A percentile compares a stretch with the other conserved stretches of the same genome.
phyloP scores from a whole-genome alignment of 352 stramenopile species.

The Pythium rishiriense region DNA sequence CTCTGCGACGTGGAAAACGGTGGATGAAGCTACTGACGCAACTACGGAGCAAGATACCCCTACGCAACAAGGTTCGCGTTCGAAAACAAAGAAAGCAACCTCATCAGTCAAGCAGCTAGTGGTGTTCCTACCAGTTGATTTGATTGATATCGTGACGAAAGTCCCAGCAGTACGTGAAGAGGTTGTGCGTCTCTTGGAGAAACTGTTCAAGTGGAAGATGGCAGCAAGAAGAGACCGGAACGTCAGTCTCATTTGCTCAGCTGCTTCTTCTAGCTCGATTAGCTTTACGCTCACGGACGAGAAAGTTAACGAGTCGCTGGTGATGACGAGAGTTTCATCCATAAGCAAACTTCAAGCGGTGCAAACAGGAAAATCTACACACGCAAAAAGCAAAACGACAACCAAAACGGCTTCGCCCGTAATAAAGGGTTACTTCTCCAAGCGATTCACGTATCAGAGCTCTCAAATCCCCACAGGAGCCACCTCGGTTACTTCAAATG shows the following conservation, averaged over 20 bases:
- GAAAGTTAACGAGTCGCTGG: conserved; percentile 53
- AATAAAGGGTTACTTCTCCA: conserved; percentile 67
- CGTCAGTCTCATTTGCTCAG: conserved; percentile 46
- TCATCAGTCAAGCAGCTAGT: conserved; percentile 51
- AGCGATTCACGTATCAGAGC: conserved; percentile 66
- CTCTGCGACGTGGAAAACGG: conserved; percentile 54
- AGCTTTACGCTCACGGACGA: conserved; percentile 60
- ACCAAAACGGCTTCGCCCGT: conserved; percentile 6
- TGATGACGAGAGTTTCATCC: conserved; percentile 52
- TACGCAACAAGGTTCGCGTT: conserved; percentile 6
- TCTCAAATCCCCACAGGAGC: conserved; percentile 9
- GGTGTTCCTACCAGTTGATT: conserved; percentile 49
- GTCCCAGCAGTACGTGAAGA: conserved; percentile 42
- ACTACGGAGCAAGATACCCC: not conserved
- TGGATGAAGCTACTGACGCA: conserved; percentile 51
- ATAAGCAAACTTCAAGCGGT: conserved; percentile 45
- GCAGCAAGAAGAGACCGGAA: conserved; percentile 32
- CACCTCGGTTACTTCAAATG: not conserved
- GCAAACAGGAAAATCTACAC: conserved; percentile 18
- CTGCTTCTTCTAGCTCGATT: conserved; percentile 36
- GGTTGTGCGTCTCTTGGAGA: conserved; percentile 59
- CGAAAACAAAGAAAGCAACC: conserved; percentile 17
- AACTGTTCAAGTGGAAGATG: conserved; percentile 70
- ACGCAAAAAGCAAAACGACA: conserved; percentile 23
- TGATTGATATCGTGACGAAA: conserved; percentile 39